Conservation (phyloP, 371 early-diverging fungal species). For the Smittium culicis region DNA sequence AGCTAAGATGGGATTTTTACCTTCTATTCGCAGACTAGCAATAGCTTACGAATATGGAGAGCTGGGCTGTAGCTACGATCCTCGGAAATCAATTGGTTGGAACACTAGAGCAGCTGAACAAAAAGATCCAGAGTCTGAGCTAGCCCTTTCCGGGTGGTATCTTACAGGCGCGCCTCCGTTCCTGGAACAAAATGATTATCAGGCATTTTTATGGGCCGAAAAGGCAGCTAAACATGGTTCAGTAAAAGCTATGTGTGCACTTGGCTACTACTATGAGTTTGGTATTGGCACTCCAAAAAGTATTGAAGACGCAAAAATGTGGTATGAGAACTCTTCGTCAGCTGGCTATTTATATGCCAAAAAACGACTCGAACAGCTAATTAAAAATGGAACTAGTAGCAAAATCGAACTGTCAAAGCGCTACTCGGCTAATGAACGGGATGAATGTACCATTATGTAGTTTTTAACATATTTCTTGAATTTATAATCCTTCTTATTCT, state of each 20-base stretch:
- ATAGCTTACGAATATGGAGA: constrained; percentile 87
- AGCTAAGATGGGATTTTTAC: constrained; percentile 84
- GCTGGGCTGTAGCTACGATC: constrained; percentile 73
- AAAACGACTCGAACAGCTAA: constrained; percentile 56
- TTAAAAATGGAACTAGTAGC: too few species aligned
- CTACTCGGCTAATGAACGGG: too few species aligned
- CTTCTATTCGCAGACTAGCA: constrained; percentile 85
- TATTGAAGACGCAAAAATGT: constrained; percentile 55
- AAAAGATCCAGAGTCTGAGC: constrained; percentile 63
- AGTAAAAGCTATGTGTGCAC: constrained; percentile 78
- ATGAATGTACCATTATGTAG: too few species aligned
- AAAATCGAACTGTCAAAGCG: too few species aligned
- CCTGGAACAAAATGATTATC: constrained; percentile 60
- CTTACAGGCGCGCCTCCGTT: constrained; percentile 70
- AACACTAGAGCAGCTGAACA: constrained; percentile 85
- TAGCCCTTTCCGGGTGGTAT: constrained; percentile 82
- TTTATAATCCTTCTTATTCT: too few species aligned
- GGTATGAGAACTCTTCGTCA: constrained; percentile 62
- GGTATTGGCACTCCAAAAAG: constrained; percentile 52
- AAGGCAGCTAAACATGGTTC: constrained; percentile 69
- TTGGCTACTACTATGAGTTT: constrained; percentile 67
- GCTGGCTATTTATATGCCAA: constrained; percentile 58
- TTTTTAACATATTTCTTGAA: too few species aligned
- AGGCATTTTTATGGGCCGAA: constrained; percentile 78
- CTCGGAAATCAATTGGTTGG: constrained; percentile 87